phyloP scores from a whole-genome alignment of 2,329 filamentous ascomycete genomes.

The Penicillium psychrosexuale region DNA sequence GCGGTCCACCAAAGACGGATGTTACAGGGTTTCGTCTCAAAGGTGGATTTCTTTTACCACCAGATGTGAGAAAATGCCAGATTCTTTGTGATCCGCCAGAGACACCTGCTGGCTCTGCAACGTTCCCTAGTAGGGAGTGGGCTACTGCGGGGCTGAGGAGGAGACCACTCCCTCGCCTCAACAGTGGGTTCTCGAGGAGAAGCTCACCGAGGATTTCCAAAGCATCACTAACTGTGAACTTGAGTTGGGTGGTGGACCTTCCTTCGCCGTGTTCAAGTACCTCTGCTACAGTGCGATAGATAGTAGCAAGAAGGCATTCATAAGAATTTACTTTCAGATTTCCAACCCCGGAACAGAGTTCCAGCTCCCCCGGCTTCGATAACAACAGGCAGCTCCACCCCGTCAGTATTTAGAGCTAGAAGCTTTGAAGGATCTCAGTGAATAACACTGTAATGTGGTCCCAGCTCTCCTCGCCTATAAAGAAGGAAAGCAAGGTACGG shows the following conservation, averaged over 20 bases:
- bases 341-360: background rate
- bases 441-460: background rate
- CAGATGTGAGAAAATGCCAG: no score
- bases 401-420: background rate
- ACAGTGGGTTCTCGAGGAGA: background rate
- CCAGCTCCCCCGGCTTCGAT: background rate
- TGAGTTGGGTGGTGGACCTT: background rate
- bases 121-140: no score
- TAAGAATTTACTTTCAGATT: background rate
- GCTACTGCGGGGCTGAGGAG: no score
- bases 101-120: no score
- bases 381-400: background rate
- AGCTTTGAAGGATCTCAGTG: background rate
- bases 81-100: no score
- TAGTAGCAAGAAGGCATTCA: background rate
- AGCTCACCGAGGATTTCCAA: background rate
- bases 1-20: no score
- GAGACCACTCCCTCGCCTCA: background rate
- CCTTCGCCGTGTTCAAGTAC: background rate
- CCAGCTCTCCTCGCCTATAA: background rate
- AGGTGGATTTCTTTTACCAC: no score
- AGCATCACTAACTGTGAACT: background rate
- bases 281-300: background rate
- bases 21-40: no score
- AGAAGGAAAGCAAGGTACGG: background rate